A percentile compares a stretch with the other conserved stretches of the same genome.
These are phyloP conservation scores for Pseudogymnoascus sp. DNA, from an alignment of 2,329 filamentous ascomycete species.

Conservation along the genomic window DNA sequence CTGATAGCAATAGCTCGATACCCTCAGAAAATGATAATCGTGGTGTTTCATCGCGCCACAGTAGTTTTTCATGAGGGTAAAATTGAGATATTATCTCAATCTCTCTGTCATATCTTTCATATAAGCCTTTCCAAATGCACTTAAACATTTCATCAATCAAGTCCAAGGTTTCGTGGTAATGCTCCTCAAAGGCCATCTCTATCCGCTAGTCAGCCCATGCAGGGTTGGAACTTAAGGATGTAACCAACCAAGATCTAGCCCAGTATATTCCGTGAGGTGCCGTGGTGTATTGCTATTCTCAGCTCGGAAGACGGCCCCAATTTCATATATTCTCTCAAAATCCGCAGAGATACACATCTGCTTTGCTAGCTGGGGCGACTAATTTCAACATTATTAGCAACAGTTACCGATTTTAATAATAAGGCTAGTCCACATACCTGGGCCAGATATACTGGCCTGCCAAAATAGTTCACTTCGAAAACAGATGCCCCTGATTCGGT, in stretches of 20 bases:
- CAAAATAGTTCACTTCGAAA: slow-evolving; percentile 89
- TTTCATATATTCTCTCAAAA: slow-evolving; percentile 82
- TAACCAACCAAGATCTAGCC: slow-evolving; percentile 56
- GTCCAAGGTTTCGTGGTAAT: slow-evolving; percentile 80
- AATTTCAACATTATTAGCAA: neutral
- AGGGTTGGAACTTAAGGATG: neutral
- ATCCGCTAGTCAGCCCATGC: neutral
- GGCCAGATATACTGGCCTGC: slow-evolving; percentile 74
- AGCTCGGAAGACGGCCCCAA: slow-evolving; percentile 83
- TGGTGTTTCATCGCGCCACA: slow-evolving; percentile 79
- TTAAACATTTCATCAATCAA: slow-evolving; percentile 76
- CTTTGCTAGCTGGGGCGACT: slow-evolving; percentile 80
- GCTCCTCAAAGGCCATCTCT: slow-evolving; percentile 82
- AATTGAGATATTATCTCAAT: slow-evolving; percentile 72
- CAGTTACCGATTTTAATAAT: neutral
- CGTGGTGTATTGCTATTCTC: slow-evolving; percentile 95
- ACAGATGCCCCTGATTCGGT: slow-evolving; percentile 89
- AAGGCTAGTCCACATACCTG: slow-evolving; percentile 36
- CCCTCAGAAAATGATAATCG: slow-evolving; percentile 73
- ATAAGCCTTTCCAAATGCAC: slow-evolving; percentile 64
- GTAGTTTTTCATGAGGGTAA: slow-evolving; percentile 78
- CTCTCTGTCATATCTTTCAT: slow-evolving; percentile 60
- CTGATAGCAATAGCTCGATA: slow-evolving; percentile 70
- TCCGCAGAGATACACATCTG: slow-evolving; percentile 89
- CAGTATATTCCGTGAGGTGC: slow-evolving; percentile 90